Percentiles rank a stretch among this genome's conserved stretches.
phyloP scores from a whole-genome alignment of 2,329 filamentous ascomycete genomes.

The Albophoma yamanashiensis region DNA sequence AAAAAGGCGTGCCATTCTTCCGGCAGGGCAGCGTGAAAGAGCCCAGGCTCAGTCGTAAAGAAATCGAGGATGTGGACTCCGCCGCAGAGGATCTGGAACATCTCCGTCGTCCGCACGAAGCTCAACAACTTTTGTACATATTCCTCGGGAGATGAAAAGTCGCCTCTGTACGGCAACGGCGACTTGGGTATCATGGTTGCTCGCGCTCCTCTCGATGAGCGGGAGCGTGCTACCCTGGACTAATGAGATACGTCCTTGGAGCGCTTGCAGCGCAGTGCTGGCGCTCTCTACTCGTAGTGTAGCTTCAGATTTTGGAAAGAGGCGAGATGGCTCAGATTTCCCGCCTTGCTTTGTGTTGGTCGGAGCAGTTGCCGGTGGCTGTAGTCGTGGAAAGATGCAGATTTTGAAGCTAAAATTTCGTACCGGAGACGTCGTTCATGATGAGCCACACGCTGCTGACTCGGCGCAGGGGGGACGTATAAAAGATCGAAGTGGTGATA shows the following conservation, averaged over 20 bases:
- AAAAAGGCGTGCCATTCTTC: conserved; percentile 77
- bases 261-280: neutral
- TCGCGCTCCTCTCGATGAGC: neutral
- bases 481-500: neutral
- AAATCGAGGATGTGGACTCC: conserved; percentile 98
- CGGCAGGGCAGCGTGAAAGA: conserved; percentile 70
- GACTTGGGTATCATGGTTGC: conserved; percentile 35
- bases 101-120: conserved; percentile 62
- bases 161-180: conserved; percentile 57
- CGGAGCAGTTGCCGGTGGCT: neutral
- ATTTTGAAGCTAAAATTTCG: neutral
- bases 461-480: too few relatives aligned
- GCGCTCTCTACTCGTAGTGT: neutral
- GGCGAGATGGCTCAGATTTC: neutral
- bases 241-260: neutral
- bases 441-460: neutral
- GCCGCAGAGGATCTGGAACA: conserved; percentile 84
- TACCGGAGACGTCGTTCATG: neutral
- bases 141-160: conserved; percentile 60
- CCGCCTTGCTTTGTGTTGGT: neutral
- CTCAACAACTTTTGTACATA: conserved; percentile 71
- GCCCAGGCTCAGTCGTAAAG: conserved; percentile 72
- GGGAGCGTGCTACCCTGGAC: neutral
- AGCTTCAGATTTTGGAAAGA: neutral
- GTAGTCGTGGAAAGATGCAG: neutral